A percentile compares a stretch with the other conserved stretches of the same genome.
Evolutionary conservation across 768 basidiomycete species (phyloP).

Genomic region (Naganishia vishniacii): DNA sequence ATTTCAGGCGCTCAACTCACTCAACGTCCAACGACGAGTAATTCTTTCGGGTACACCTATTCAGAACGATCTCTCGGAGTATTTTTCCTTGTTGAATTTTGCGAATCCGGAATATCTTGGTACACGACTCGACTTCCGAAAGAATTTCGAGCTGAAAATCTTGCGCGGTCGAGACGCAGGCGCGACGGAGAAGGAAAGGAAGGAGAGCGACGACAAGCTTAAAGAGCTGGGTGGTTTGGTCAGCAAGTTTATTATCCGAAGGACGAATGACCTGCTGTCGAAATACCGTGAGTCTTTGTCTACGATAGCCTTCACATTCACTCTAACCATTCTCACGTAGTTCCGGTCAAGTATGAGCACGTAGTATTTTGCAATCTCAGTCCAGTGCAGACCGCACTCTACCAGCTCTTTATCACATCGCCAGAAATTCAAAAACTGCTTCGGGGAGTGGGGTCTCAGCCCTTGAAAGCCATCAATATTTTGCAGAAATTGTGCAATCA

Average conservation of each 20-base stretch:
- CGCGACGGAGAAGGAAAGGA: conserved; percentile 70
- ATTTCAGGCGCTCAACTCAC: conserved; percentile 71
- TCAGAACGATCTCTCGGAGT: conserved; percentile 88
- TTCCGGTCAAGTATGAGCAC: conserved; percentile 98
- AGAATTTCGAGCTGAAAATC: conserved; percentile 89
- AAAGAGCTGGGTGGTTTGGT: conserved; percentile 83
- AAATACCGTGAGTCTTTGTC: conserved; percentile 72
- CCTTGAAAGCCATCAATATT: conserved; percentile 91
- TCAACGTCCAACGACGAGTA: conserved; percentile 83
- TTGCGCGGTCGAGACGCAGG: conserved; percentile 84
- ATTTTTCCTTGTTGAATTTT: conserved; percentile 86
- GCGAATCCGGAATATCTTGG: conserved; percentile 88
- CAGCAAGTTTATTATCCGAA: conserved; percentile 86
- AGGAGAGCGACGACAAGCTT: conserved; percentile 78
- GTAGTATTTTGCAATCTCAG: conserved; percentile 88
- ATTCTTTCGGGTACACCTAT: conserved; percentile 92
- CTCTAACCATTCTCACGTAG: conserved; percentile 50
- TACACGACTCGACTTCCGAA: conserved; percentile 80
- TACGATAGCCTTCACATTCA: not conserved
- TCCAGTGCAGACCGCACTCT: conserved; percentile 74
- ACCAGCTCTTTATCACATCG: conserved; percentile 83
- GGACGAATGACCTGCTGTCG: conserved; percentile 87
- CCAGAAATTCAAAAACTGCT: conserved; percentile 86
- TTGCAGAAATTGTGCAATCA: conserved; percentile 95
- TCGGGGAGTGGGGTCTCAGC: conserved; percentile 80